Base-by-base conservation (phyloP, 345 rosid species). In the Linum tenue region DNA sequence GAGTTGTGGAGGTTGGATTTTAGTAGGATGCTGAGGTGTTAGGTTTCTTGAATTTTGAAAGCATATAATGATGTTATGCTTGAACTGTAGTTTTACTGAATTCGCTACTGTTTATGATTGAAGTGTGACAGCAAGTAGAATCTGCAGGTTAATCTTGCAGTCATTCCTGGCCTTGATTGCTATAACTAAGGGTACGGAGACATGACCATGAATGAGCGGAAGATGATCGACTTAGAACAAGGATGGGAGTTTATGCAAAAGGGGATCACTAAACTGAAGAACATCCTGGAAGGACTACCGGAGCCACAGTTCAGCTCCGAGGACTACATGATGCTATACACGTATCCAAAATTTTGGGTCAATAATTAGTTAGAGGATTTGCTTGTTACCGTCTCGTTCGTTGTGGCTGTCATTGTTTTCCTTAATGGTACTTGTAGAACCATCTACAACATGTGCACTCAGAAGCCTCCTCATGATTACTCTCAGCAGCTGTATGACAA, bases 401-500 rank as follows among this genome's bases (percentile, higher is more conserved):
- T 22, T 22, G 31, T 22, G 31, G 31, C 31, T 22, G 31, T 22
- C 31, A 22, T 22, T 22, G 31, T 22, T 22, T 4, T 31, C 35
- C 66, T 1, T 37, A 31, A 40, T 22, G 53, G 53, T 62, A 40
- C 85, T 22, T 22, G 31, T 22, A 92, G 97, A 41, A 90, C 90
- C 1, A 84, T 86, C 38, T 82, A 88, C 76, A 78, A 79, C 59
- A 83, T 92, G 98, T 92, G 98, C 65, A 85, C 91, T 2, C 97
- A 90, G 77, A 90, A 82, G 78, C 87, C 94, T 2, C 96, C 96
- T 7, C 79, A 81, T 70, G 87, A 92, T 69, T 92, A 86, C 65
- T 88, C 97, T 9, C 89, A 86, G 68, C 94, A 88, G 81, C 86
- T 90, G 35, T 92, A 92, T 73, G 89, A 85, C 68, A 86, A 90